Conservation (phyloP, 495 filamentous ascomycete genomes). For the Terfezia boudieri region DNA sequence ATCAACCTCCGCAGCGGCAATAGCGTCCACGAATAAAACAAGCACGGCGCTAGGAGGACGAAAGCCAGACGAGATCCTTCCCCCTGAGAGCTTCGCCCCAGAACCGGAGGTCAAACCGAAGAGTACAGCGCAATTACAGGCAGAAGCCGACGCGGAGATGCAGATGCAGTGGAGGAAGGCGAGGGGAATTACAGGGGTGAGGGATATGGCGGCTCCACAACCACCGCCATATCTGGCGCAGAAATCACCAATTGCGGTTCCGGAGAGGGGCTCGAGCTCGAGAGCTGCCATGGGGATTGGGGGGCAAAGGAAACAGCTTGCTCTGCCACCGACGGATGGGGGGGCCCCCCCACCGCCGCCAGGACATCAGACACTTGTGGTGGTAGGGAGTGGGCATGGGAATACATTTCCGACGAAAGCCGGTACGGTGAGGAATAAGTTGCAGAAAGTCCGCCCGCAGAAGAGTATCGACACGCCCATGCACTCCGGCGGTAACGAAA, state of each 20-base stretch:
- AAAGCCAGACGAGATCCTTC: constrained; percentile 45
- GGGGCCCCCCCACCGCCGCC: neutral
- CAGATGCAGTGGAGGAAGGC: constrained; percentile 8
- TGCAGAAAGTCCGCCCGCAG: neutral
- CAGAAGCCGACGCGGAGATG: constrained; percentile 12
- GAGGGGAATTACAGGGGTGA: constrained; percentile 8
- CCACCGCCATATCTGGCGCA: constrained; percentile 6
- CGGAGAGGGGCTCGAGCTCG: constrained; percentile 15
- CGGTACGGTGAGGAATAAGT: neutral
- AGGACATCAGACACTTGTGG: neutral
- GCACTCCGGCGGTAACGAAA: too few species aligned
- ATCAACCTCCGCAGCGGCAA: neutral
- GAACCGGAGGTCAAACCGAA: constrained; percentile 60
- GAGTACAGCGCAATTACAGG: constrained; percentile 10
- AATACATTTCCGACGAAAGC: neutral
- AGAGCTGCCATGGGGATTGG: constrained; percentile 4
- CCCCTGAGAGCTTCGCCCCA: constrained; percentile 75
- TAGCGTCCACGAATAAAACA: neutral
- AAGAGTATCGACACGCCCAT: neutral
- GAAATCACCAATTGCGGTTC: constrained; percentile 2
- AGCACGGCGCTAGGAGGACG: neutral
- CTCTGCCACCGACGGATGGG: neutral
- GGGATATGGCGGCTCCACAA: constrained; percentile 10
- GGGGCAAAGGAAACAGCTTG: neutral
- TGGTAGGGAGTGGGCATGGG: neutral